These are phyloP conservation scores for Exophiala viscosa DNA, from an alignment of 2,329 filamentous ascomycete genomes.

Conservation along the genomic window DNA sequence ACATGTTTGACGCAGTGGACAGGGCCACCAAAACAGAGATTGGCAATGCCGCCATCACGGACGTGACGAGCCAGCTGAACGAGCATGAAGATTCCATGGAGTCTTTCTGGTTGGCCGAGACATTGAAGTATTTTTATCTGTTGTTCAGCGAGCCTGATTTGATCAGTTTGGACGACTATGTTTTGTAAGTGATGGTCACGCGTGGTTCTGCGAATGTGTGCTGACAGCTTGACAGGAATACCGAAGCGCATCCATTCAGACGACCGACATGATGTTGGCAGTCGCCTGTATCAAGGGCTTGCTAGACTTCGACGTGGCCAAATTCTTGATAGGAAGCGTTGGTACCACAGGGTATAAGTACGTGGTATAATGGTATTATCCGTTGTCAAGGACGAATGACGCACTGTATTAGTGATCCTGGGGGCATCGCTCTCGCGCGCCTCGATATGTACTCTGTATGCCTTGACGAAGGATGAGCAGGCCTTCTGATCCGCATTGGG, in stretches of 20 bases:
- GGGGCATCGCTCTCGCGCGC: no score
- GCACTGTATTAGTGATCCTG: no score
- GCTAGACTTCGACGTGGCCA: no score
- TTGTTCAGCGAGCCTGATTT: conserved; percentile 44
- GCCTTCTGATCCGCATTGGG: no score
- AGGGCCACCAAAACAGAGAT: conserved; percentile 58
- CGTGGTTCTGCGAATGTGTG: conserved; percentile 3
- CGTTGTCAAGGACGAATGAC: no score
- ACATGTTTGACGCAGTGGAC: conserved; percentile 66
- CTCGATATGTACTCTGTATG: no score
- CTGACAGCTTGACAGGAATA: conserved; percentile 32
- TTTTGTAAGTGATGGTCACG: conserved; percentile 37
- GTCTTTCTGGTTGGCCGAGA: conserved; percentile 65
- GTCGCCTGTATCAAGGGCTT: no score
- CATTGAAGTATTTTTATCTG: conserved; percentile 48
- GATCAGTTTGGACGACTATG: conserved; percentile 46
- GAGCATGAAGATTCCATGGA: conserved; percentile 62
- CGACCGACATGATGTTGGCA: conserved; percentile 28
- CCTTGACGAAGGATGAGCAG: no score
- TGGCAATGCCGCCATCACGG: conserved; percentile 63
- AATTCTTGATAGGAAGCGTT: no score
- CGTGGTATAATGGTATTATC: no score
- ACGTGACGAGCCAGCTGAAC: conserved; percentile 55
- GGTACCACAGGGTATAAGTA: no score
- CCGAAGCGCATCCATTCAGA: conserved; percentile 40